Evolutionary conservation across 441 rosid genomes (phyloP), one percentile per base, ranked within the genome.

Genomic region (Melastoma candidum): DNA sequence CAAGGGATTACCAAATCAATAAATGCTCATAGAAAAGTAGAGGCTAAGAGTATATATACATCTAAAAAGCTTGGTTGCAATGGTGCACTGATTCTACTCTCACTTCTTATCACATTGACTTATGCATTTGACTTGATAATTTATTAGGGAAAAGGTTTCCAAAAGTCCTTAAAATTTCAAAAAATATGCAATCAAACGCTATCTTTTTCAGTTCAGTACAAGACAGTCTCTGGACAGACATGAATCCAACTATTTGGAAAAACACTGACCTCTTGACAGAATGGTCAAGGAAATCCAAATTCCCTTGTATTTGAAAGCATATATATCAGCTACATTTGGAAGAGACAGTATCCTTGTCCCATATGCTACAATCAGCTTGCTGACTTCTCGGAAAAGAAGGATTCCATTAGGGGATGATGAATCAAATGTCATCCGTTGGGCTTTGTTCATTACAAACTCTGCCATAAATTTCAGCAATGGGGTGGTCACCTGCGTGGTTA

Each of bases 301-400:
- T 65, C 99, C 99, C 75, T 95, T 95, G 84, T 95, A 95, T 61
- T 95, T 95, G 80, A 72, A 87, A 76, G 88, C 81, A 76, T 95
- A 95, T 56, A 90, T 82, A 68, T 90, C 97, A 12, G 98, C 87
- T 48, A 68, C 89, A 79, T 81, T 90, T 62, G 98, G 99, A 68
- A 90, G 88, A 68, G 97, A 67, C 70, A 90, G 75, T 64, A 95
- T 81, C 73, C 99, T 82, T 63, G 95, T 72, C 66, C 99, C 99
- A 68, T 95, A 95, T 65, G 90, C 84, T 51, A 95, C 96, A 68
- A 90, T 83, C 62, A 95, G 52, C 75, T 95, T 95, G 77, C 99
- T 95, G 77, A 84, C 95, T 81, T 95, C 99, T 39, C 99, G 95
- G 77, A 95, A 95, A 63, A 95, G 99, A 59, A 95, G 95, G 75